Evolutionary conservation across 2,329 filamentous ascomycete genomes (phyloP), one percentile per base, ranked within the genome.

Genomic region (Xylariaceae sp.): DNA sequence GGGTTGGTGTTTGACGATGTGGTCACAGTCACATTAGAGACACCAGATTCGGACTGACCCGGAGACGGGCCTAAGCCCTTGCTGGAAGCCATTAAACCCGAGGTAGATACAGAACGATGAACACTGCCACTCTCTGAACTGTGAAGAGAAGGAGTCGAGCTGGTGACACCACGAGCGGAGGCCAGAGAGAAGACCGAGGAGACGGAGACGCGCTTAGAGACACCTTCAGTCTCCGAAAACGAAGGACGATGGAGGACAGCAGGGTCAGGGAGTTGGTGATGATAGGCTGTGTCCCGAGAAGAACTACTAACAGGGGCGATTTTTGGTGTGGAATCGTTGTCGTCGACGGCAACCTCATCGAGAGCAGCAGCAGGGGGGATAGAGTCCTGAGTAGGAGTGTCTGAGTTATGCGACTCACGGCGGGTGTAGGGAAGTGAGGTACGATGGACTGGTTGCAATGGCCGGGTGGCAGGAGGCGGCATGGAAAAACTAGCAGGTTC

Each of bases 181-280:
- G 78, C 77, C 18, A 85, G 65, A 24, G 85, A 88, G 57, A 85
- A 85, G 38, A 87, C 67, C 1, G 86, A 90, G 7, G 83, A 87
- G 45, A 84, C 76, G 18, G 85, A 89, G 59, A 85, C 71, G 38
- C 86, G 79, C 55, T 87, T 85, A 34, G 70, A 51, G 4, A 4
- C 18, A n/a, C 39, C 37, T 26, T 59, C 70, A 30, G 83, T 69
- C 17, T 59, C 55, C 11, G 74, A 74, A 44, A 71, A 62, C 11
- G 76, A 76, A 16, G 69, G 67, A 39, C 67, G 67, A 31, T 67
- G 56, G 36, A 64, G 64, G 47, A 71, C 59, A 37, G 73, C 64
- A 31, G 72, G 59, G 42, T 83, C 79, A 37, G 75, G 69, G 37
- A 76, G 63, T 30, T 53, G 55, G 46, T 58, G 56, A 50, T 56